Evolutionary conservation across 441 rosid genomes (phyloP).

Genomic region (Pelargonium exstipulatum): DNA sequence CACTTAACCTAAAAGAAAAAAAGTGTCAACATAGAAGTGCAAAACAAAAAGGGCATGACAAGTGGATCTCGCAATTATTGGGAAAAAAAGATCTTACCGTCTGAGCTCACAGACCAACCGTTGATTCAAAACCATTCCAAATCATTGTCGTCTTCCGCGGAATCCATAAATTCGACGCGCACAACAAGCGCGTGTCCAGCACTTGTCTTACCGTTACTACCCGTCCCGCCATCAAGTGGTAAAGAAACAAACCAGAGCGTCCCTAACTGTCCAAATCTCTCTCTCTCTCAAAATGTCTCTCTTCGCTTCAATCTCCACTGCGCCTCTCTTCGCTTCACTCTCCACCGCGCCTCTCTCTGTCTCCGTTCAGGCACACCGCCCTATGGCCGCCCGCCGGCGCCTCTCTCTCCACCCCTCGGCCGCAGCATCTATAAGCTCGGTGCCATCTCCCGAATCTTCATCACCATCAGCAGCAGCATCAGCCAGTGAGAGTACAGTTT

Average conservation of each 20-base stretch:
- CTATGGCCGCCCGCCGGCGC: conserved; percentile 25
- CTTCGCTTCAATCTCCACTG: not conserved
- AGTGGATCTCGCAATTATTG: too few species aligned
- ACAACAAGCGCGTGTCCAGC: not conserved
- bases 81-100: too few species aligned
- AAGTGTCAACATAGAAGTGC: too few species aligned
- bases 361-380: conserved; percentile 22
- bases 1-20: too few species aligned
- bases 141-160: not conserved
- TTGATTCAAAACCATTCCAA: not conserved
- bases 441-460: conserved; percentile 38
- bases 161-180: not conserved
- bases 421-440: conserved; percentile 34
- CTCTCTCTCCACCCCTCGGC: conserved; percentile 26
- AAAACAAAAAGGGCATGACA: too few species aligned
- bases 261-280: not conserved
- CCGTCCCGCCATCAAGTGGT: not conserved
- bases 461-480: conserved; percentile 21
- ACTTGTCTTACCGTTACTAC: not conserved
- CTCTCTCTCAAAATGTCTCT: not conserved
- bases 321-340: conserved; percentile 45
- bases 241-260: not conserved
- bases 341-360: conserved; percentile 33
- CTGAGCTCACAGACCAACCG: not conserved
- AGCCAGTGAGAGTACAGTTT: conserved; percentile 10